A percentile compares a stretch with the other conserved stretches of the same genome.
Evolutionary conservation across 2,329 filamentous ascomycete genomes (phyloP).

Genomic region (Aspergillus pseudonomiae): DNA sequence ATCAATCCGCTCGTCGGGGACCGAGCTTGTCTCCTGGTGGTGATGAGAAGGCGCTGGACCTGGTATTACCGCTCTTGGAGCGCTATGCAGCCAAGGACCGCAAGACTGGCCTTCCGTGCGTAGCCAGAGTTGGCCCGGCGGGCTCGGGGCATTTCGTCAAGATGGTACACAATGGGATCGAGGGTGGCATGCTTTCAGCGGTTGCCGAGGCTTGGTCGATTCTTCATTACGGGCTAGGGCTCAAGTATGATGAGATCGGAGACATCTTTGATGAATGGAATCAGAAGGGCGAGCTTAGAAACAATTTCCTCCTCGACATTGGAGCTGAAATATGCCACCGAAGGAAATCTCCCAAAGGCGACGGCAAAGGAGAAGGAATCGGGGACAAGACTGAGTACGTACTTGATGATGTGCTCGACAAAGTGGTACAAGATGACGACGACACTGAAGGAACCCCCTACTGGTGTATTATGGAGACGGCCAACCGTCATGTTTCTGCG

Average conservation of each 20-base stretch:
- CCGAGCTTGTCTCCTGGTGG: constrained; percentile 71
- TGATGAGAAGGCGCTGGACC: constrained; percentile 58
- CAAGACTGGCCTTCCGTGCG: constrained; percentile 60
- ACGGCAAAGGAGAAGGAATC: constrained; percentile 36
- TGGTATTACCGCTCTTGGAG: constrained; percentile 63
- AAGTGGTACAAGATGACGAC: constrained; percentile 71
- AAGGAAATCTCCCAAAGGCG: constrained; percentile 47
- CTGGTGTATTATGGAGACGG: constrained; percentile 66
- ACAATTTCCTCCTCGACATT: constrained; percentile 67
- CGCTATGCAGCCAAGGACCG: constrained; percentile 65
- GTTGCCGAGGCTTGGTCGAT: constrained; percentile 68
- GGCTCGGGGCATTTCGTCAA: constrained; percentile 73
- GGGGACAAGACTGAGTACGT: constrained; percentile 51
- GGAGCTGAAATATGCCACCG: constrained; percentile 63
- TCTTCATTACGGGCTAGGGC: constrained; percentile 60
- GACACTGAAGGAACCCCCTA: constrained; percentile 68
- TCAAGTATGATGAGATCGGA: constrained; percentile 64
- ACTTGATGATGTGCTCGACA: constrained; percentile 66
- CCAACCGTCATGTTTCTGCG: constrained; percentile 63
- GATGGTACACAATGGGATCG: constrained; percentile 76
- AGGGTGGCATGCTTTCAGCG: constrained; percentile 69
- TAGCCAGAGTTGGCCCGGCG: constrained; percentile 61
- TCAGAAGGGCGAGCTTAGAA: constrained; percentile 57
- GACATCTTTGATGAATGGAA: constrained; percentile 65
- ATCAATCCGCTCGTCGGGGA: constrained; percentile 67